phyloP scores from a whole-genome alignment of 2,329 filamentous ascomycete genomes.

The Hypoxylon sp. region DNA sequence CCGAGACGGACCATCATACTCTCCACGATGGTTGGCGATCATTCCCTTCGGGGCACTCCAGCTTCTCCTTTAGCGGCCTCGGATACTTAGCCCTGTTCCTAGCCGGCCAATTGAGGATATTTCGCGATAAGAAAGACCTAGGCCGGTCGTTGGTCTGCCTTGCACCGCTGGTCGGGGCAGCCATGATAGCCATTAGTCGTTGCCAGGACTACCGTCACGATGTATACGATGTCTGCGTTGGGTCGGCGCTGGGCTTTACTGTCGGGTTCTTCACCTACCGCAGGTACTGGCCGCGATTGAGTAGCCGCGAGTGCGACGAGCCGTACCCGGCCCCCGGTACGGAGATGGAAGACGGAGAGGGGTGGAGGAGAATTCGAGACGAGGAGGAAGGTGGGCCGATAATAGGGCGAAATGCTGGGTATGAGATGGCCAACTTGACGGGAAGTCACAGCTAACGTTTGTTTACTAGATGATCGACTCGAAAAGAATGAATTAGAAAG shows the following conservation, averaged over 20 bases:
- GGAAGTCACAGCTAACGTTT: slow-evolving; percentile 45
- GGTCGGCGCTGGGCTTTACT: slow-evolving; percentile 69
- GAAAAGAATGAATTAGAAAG: slow-evolving; percentile 14
- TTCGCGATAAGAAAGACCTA: slow-evolving; percentile 65
- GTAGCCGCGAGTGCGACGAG: slow-evolving; percentile 66
- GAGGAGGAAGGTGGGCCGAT: slow-evolving; percentile 63
- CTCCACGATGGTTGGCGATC: slow-evolving; percentile 88
- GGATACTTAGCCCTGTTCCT: slow-evolving; percentile 80
- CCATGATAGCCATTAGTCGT: slow-evolving; percentile 76
- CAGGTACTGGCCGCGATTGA: slow-evolving; percentile 71
- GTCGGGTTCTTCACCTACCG: slow-evolving; percentile 76
- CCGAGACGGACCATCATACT: slow-evolving; percentile 74
- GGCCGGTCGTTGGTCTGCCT: slow-evolving; percentile 70
- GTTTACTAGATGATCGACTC: slow-evolving; percentile 46
- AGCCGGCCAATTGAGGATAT: slow-evolving; percentile 74
- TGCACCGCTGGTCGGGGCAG: slow-evolving; percentile 70
- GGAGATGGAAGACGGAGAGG: slow-evolving; percentile 49
- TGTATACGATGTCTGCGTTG: slow-evolving; percentile 76
- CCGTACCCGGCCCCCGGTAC: slow-evolving; percentile 66
- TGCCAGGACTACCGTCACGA: slow-evolving; percentile 80
- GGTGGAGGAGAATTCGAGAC: slow-evolving; percentile 63
- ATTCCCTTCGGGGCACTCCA: slow-evolving; percentile 85
- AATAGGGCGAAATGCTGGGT: slow-evolving; percentile 51
- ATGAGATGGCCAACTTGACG: slow-evolving; percentile 48
- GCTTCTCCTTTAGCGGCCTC: slow-evolving; percentile 82